Base-by-base conservation (phyloP, 495 filamentous ascomycete species). In the Pyronema omphalodes region DNA sequence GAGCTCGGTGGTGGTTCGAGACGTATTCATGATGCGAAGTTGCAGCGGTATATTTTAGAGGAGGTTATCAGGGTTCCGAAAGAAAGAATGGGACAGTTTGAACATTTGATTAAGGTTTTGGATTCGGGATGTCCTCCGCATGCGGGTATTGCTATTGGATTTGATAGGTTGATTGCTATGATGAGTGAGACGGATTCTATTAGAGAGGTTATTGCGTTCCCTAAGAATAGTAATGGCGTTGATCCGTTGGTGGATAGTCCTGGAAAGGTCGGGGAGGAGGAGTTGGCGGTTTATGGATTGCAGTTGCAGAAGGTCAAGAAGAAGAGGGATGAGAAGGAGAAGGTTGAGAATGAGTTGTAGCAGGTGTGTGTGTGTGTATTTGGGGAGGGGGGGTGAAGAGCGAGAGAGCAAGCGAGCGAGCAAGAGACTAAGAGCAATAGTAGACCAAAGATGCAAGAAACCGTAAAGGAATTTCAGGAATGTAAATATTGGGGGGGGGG, bases 111-210 rank as follows among this genome's bases (percentile, higher is more conserved):
- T 7, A 75, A 84, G 51, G 87, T 86, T 0, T 74, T 98, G 7
- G 67, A 78, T 6, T 80, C 86, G 0, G 91, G 91, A 4, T 98
- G 91, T 75, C 93, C 91, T n/a, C 91, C 91, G 0, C 91, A 98
- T 68, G 89, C 91, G 0, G 91, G 91, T 0, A 78, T 98, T 44
- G 91, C 91, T 0, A 68, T 98, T 12, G 91, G 91, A 0, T 94
- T 94, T 62, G 91, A 98, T 62, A 78, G 91, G 37, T 69, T 96
- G 34, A 71, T 91, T n/a, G 80, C 91, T 6, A 72, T 93, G 5
- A 76, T 96, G 71, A 72, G 80, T 17, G 80, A 81, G 9, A 81
- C 76, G 44, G 78, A 84, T 18, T 81, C 78, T 6, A 76, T 98
- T 7, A 69, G 83, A 52, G 89, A 98, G 70, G 91, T 96, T 12